Conservation (phyloP, 495 filamentous ascomycete species). For the Saxispiralis lemnorum region DNA sequence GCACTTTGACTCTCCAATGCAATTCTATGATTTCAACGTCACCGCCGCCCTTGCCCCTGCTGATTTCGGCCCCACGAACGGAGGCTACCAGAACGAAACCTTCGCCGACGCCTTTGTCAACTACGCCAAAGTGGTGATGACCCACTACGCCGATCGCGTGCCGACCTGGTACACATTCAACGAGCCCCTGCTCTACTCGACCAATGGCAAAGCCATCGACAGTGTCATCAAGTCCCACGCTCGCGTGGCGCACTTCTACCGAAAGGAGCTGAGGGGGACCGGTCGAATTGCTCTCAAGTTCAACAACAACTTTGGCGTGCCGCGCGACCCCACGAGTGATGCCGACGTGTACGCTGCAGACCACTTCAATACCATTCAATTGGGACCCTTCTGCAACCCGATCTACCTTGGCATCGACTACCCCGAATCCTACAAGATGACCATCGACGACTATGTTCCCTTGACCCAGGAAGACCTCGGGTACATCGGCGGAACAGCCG, state of each 20-base stretch:
- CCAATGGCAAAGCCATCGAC: neutral
- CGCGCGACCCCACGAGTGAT: constrained; percentile 2
- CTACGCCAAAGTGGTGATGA: constrained; percentile 17
- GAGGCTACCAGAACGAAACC: neutral
- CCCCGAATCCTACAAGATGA: constrained; percentile 3
- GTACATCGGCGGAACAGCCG: constrained; percentile 17
- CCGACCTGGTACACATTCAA: constrained; percentile 26
- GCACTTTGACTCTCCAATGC: constrained; percentile 19
- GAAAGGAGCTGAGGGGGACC: constrained; percentile 7
- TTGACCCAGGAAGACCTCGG: constrained; percentile 15
- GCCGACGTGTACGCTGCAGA: constrained; percentile 5
- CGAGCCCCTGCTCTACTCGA: constrained; percentile 16
- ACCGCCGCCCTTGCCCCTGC: neutral
- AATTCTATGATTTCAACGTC: constrained; percentile 11
- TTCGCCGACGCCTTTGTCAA: constrained; percentile 16
- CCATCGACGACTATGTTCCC: constrained; percentile 1
- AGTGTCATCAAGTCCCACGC: constrained; percentile 9
- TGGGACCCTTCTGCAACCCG: constrained; percentile 7
- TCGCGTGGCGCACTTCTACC: constrained; percentile 8
- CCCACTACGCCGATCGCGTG: constrained; percentile 15
- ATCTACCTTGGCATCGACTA: constrained; percentile 11
- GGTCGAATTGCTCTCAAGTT: constrained; percentile 12
- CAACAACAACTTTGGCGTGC: constrained; percentile 12
- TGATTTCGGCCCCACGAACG: constrained; percentile 8
- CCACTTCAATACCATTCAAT: constrained; percentile 6